Base-by-base conservation (phyloP, 257 asterid genomes). In the Petrea volubilis region DNA sequence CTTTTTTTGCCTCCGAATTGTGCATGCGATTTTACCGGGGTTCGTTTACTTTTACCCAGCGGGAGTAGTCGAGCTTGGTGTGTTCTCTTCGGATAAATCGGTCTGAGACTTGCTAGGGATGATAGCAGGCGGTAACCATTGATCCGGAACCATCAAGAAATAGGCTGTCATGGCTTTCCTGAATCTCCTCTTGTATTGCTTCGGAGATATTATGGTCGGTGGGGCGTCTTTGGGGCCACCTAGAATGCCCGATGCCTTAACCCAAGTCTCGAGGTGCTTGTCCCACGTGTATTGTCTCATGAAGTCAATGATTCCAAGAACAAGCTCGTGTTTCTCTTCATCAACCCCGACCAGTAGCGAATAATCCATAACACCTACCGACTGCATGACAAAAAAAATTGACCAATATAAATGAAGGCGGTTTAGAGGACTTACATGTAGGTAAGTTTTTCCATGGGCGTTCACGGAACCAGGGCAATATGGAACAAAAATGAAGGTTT, bases 221-320 rank as follows among this genome's bases (percentile, higher is more conserved):
- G 89, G 71, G 21, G 88, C 84, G 38, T 90, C 87, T 74, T 80
- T 93, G 65, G 90, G 87, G 20, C 98, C 97, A 20, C 98, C 98
- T 20, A 93, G 98, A 58, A 93, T 88, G 72, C 98, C 96, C 2
- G 96, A 82, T 25, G 97, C 89, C 85, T 90, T 90, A 9, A 91
- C 96, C 98, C 98, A 93, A 3, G 95, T 88, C 80, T 90, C 98
- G 1, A 90, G 84, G 78, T 93, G 97, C 80, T 93, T 93, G 83
- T 93, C 98, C 98, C 97, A 88, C 14, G 98, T 92, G 68, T 92
- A 88, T 61, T 93, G 96, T 68, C 97, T 86, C 97, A 90, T 87
- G 88, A 90, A 90, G 82, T 93, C 98, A 6, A 93, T 93, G 58
- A 93, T 90, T 31, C 98, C 98, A 60, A 93, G 87, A 56, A 93